phyloP scores from a whole-genome alignment of 23 red algal species.

The Gracilaria vermiculophylla region DNA sequence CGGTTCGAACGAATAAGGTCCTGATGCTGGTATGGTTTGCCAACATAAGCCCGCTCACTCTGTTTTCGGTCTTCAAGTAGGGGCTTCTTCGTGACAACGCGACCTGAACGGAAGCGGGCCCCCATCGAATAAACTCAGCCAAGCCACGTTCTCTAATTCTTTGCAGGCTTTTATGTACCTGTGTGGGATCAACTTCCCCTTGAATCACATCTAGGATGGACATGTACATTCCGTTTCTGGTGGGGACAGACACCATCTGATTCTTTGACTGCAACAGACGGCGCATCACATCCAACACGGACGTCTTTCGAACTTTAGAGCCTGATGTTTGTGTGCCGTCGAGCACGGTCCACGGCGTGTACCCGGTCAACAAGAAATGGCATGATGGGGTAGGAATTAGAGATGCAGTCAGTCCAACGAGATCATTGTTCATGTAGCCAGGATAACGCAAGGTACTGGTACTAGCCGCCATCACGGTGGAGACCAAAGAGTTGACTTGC shows the following conservation, averaged over 20 bases:
- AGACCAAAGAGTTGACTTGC: conserved; percentile 95
- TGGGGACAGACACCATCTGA: conserved; percentile 92
- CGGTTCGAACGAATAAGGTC: conserved; percentile 67
- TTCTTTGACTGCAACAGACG: conserved; percentile 92
- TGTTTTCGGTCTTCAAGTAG: conserved; percentile 78
- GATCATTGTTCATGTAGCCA: conserved; percentile 97
- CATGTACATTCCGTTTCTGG: conserved; percentile 85
- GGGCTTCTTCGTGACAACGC: conserved; percentile 80
- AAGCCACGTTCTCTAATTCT: conserved; percentile 90
- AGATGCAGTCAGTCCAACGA: conserved; percentile 82
- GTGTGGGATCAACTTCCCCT: conserved; percentile 91
- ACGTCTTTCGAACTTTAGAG: conserved; percentile 88
- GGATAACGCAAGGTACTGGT: conserved; percentile 94
- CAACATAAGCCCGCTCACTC: conserved; percentile 94
- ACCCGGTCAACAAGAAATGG: conserved; percentile 95
- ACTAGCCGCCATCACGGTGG: conserved; percentile 95
- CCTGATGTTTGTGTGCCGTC: conserved; percentile 78
- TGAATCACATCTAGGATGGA: conserved; percentile 96
- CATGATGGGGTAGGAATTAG: conserved; percentile 92
- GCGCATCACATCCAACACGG: conserved; percentile 97
- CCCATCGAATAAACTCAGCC: conserved; percentile 84
- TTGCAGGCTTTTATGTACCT: conserved; percentile 94
- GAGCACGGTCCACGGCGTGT: conserved; percentile 92
- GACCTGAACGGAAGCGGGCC: conserved; percentile 89
- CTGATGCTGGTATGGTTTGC: conserved; percentile 96